Evolutionary conservation across 805 yeast species (phyloP), one percentile per base, ranked within the genome.

Genomic region (Candida nemodendra): DNA sequence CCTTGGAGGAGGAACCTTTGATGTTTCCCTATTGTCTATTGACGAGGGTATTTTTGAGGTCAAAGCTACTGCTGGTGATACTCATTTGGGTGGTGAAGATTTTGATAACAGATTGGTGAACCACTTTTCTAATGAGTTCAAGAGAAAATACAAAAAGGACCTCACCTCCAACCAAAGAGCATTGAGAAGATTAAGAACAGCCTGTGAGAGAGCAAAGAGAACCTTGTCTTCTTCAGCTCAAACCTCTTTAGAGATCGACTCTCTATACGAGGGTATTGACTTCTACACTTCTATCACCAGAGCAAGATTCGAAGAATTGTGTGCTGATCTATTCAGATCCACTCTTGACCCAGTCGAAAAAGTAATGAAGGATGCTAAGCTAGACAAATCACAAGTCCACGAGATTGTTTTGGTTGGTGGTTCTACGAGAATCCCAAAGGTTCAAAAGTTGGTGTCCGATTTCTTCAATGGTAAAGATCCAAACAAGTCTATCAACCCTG

Each of bases 201-300:
- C 97, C 53, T 88, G 95, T 74, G 98, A 90, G 78, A 83, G 97
- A 70, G 98, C 98, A 49, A 90, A 90, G 93, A 88, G 97, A 79
- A 87, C 97, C 47, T 79, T 90, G 61, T 91, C 97, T 23, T 89
- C 96, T 26, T 85, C 95, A 44, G 89, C 97, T 50, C 96, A 89
- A 74, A 87, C 96, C 48, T 82, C 96, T 22, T 76, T 90, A 56
- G 98, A 90, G 77, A 88, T 90, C 62, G 98, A 90, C 71, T 90
- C 98, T 30, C 73, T 90, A 56, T 88, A 66, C 72, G 97, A 90
- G 72, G 98, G 98, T 76, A 71, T 86, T 57, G 98, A 90, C 71
- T 90, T 90, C 79, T 89, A 88, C 82, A 86, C 96, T 45, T 84
- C 95, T 33, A 78, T 90, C 62, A 89, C 98, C 60, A 87, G 97